phyloP scores from a whole-genome alignment of 148 eudicot genomes.

The Gaultheria prostrata region DNA sequence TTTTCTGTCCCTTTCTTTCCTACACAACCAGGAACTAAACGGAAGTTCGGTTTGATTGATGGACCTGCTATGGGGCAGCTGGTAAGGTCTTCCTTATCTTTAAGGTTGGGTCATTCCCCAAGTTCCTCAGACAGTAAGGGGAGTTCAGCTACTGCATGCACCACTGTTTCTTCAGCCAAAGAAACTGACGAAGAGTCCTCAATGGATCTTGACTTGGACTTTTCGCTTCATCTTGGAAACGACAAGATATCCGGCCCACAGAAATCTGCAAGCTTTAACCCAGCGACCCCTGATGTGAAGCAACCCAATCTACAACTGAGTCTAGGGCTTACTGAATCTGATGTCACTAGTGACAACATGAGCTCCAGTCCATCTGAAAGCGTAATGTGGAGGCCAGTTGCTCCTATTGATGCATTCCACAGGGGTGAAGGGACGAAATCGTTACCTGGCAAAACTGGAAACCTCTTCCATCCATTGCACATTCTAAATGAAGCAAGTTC shows the following conservation, averaged over 20 bases:
- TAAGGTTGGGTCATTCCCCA: constrained; percentile 64
- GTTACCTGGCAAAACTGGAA: constrained; percentile 28
- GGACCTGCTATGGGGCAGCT: constrained; percentile 31
- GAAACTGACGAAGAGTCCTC: constrained; percentile 81
- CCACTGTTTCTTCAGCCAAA: constrained; percentile 72
- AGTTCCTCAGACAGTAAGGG: constrained; percentile 94
- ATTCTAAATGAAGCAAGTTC: constrained; percentile 24
- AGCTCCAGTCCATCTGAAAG: constrained; percentile 27
- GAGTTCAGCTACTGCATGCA: constrained; percentile 79
- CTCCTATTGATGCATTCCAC: constrained; percentile 20
- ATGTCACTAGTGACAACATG: constrained; percentile 56
- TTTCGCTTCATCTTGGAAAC: constrained; percentile 70
- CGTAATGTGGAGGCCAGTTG: constrained; percentile 22
- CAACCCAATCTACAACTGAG: constrained; percentile 58
- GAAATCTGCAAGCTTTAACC: constrained; percentile 38
- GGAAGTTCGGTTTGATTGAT: constrained; percentile 55
- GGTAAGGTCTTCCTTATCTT: constrained; percentile 41
- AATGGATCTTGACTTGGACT: constrained; percentile 81
- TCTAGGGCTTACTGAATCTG: constrained; percentile 74
- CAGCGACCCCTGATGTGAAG: constrained; percentile 25
- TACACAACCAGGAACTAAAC: constrained; percentile 57
- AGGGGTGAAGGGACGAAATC: constrained; percentile 37
- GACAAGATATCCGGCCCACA: constrained; percentile 56
- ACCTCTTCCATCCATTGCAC: constrained; percentile 27
- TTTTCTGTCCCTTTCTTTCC: constrained; percentile 31